phyloP scores from a whole-genome alignment of 768 basidiomycete species.

The Lyophyllum semitale region DNA sequence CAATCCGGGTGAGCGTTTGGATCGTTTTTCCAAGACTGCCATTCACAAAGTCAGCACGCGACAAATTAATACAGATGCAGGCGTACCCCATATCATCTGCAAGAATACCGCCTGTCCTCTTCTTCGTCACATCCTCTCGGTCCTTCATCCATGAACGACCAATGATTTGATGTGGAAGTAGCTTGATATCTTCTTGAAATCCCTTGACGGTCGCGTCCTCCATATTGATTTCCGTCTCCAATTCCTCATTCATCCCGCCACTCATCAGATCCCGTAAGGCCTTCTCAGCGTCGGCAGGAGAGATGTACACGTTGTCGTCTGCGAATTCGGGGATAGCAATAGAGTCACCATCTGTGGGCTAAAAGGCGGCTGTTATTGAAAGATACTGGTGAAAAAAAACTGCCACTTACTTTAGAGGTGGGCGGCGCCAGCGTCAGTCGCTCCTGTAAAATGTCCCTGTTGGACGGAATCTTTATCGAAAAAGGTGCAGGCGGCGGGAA shows the following conservation, averaged over 20 bases:
- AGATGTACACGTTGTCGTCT: slow-evolving; percentile 32
- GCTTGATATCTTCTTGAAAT: slow-evolving; percentile 65
- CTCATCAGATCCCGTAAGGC: slow-evolving; percentile 77
- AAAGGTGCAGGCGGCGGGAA: slow-evolving; percentile 14
- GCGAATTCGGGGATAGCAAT: slow-evolving; percentile 29
- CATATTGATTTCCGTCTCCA: slow-evolving; percentile 58
- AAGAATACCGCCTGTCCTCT: slow-evolving; percentile 83
- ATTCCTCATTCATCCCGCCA: slow-evolving; percentile 62
- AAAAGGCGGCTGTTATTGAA: background rate
- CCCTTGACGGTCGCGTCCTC: slow-evolving; percentile 74
- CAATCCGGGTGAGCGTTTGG: slow-evolving; percentile 85
- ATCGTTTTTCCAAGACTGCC: slow-evolving; percentile 85
- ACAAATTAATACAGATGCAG: background rate
- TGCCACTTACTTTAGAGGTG: background rate
- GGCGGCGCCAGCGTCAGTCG: slow-evolving; percentile 10
- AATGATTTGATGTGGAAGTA: slow-evolving; percentile 88
- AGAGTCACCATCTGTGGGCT: slow-evolving; percentile 29
- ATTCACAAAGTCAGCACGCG: slow-evolving; percentile 3
- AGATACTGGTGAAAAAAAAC: background rate
- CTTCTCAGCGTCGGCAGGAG: slow-evolving; percentile 67
- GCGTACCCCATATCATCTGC: slow-evolving; percentile 89
- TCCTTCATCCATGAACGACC: slow-evolving; percentile 88
- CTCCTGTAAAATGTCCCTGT: slow-evolving; percentile 22
- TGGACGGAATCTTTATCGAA: slow-evolving; percentile 38
- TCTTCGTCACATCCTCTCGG: slow-evolving; percentile 67